Evolutionary conservation across 345 rosid species (phyloP).

Genomic region (Corymbia maculata): DNA sequence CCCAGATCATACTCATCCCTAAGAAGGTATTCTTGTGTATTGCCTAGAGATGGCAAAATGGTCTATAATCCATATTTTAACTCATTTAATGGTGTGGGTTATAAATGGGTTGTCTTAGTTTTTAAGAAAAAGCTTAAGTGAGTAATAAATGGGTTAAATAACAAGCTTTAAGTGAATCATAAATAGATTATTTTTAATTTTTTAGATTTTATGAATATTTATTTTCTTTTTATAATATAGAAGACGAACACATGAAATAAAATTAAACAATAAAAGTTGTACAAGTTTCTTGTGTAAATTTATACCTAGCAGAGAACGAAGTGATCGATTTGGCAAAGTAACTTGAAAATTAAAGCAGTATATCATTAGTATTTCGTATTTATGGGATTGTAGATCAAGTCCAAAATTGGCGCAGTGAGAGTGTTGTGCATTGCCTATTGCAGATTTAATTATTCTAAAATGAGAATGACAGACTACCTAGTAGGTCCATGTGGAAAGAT

Average conservation of each 20-base stretch:
- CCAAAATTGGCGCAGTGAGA: background rate
- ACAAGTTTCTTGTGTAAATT: background rate
- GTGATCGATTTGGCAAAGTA: accelerated
- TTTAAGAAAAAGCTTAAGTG: too few relatives aligned
- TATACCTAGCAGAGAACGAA: background rate
- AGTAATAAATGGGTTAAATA: too few relatives aligned
- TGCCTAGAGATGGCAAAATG: too few relatives aligned
- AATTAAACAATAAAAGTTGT: background rate
- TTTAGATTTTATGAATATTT: too few relatives aligned
- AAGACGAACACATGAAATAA: too few relatives aligned
- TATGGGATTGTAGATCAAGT: background rate
- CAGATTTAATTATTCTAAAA: background rate
- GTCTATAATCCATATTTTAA: too few relatives aligned
- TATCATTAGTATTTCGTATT: background rate
- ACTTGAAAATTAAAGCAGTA: background rate
- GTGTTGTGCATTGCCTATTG: background rate
- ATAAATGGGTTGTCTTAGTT: too few relatives aligned
- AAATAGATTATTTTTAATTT: too few relatives aligned
- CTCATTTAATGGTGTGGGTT: too few relatives aligned
- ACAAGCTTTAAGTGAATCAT: too few relatives aligned
- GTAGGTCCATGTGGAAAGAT: background rate
- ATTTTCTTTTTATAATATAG: too few relatives aligned
- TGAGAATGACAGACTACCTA: background rate
- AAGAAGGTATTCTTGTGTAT: too few relatives aligned
- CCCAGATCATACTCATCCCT: background rate